Base-by-base conservation (phyloP, 768 basidiomycete species). In the Boletus reticuloceps region DNA sequence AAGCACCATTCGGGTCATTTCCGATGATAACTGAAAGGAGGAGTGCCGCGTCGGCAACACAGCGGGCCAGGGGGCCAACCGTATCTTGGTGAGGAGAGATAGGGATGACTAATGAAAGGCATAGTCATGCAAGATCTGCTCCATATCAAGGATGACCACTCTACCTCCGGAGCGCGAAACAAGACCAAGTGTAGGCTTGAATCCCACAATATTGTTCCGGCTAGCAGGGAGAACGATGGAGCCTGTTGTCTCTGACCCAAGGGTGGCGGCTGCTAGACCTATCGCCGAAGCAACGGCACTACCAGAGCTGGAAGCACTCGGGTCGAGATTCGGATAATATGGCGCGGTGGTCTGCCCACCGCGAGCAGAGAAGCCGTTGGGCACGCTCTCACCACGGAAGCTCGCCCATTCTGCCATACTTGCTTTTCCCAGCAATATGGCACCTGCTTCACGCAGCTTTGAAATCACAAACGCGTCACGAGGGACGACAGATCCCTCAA, bases 161-260 rank as follows among this genome's bases (percentile, higher is more conserved):
- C 45, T 51, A 73, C 74, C 76, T 49, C 77, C 75, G 2, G 68
- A 65, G 1, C 75, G 66, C 20, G 75, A 75, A 20, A 75, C 74
- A 8, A 77, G 64, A 14, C 77, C 78, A 2, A 78, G 63, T 2
- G 75, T 77, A 8, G 78, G 73, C 40, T 77, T 75, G 46, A 64
- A 67, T 70, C 77, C 77, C 7, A 75, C 80, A 11, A 81, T 47
- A 50, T 79, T 79, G 58, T 76, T 77, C 36, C 67, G 61, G 51
- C 71, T 72, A 19, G 72, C 68, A 0, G 80, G 82, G 16, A 67
- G 74, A 22, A 75, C 70, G 51, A 82, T 79, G 34, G 74, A 78
- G 2, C 79, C 79, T 47, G 79, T 75, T 14, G 76, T 81, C 65
- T 81, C 80, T 2, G 75, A 72, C 16, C 82, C 80, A 20, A 82